Evolutionary conservation across 2,329 filamentous ascomycete species (phyloP), one percentile per base, ranked within the genome.

Genomic region (Trichoderma breve): DNA sequence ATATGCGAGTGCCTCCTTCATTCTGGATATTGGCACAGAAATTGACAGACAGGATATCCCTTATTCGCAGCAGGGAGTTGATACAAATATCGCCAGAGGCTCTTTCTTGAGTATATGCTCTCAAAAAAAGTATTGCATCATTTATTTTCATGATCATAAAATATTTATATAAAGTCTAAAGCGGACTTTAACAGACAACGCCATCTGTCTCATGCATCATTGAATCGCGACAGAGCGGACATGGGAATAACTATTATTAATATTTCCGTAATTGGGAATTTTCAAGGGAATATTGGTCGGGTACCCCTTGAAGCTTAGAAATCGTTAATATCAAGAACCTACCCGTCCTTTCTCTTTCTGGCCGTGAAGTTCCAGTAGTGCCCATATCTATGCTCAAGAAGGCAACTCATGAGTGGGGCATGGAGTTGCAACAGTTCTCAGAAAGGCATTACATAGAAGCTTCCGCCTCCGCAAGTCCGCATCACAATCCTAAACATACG

Each of bases 1-100:
- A 28, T 43, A 43, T 9, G 55, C 34, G 32, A 70, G 11, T 55
- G 71, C 65, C 51, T 72, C 71, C 36, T 70, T 72, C 71, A 72
- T 72, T 24, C 11, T 72, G 15, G 24, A 34, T 47, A 28, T n/a
- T 21, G 28, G 21, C 21, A 5, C 9, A 47, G 3, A 47, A 12
- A 32, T n/a, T 4, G 15, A 28, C 18, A 28, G 24, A 63, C 11
- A 14, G n/a, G 11, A 21, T 53, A 14, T 24, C 11, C 11, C 7
- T 24, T 24, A 14, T 53, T 53, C n/a, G 47, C 0, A 24, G 21
- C 11, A 14, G 5, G 3, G 11, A 53, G 15, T 9, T 1, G 6
- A 1, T 32, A 18, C 6, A 57, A 1, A 28, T 28, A 8, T n/a
- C 7, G 8, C 7, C 0, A 8, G 3, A 18, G 26, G 6, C 5